Conservation (phyloP, 2,329 filamentous ascomycete species). For the Chaetomium sp. region DNA sequence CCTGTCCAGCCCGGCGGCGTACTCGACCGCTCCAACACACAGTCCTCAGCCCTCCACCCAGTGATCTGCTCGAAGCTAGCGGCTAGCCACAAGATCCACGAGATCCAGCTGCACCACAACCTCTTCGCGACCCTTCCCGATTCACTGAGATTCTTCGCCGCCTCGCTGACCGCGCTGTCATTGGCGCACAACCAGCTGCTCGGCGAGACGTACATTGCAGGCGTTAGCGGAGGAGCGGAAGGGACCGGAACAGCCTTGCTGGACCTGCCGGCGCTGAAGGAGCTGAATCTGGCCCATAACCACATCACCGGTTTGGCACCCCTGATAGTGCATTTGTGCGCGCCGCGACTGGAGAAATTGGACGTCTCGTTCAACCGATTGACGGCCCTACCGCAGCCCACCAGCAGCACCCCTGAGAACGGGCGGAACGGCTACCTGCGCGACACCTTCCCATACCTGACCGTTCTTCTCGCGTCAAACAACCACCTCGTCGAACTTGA, state of each 20-base stretch:
- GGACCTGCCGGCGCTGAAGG: slow-evolving; percentile 65
- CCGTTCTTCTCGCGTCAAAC: slow-evolving; percentile 66
- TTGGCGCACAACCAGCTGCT: slow-evolving; percentile 68
- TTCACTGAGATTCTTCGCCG: slow-evolving; percentile 63
- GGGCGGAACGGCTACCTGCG: slow-evolving; percentile 39
- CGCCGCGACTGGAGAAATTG: slow-evolving; percentile 67
- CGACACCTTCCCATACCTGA: slow-evolving; percentile 61
- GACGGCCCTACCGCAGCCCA: slow-evolving; percentile 52
- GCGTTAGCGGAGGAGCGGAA: slow-evolving; percentile 34
- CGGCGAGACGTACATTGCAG: slow-evolving; percentile 54
- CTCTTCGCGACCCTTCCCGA: slow-evolving; percentile 63
- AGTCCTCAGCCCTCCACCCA: slow-evolving; percentile 53
- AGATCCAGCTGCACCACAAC: slow-evolving; percentile 72
- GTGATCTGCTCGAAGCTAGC: slow-evolving; percentile 51
- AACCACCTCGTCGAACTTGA: slow-evolving; percentile 71
- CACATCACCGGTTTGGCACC: slow-evolving; percentile 64
- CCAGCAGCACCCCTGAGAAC: not conserved
- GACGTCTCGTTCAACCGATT: slow-evolving; percentile 82
- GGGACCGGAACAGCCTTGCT: slow-evolving; percentile 35
- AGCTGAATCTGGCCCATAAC: slow-evolving; percentile 70
- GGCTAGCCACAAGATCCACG: slow-evolving; percentile 43
- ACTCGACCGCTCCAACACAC: slow-evolving; percentile 63
- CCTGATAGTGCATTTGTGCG: slow-evolving; percentile 60
- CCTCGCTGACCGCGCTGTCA: slow-evolving; percentile 64
- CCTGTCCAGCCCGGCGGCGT: slow-evolving; percentile 53